Conservation (phyloP, 192 early-diverging fungal species). For the Powellomyces hirtus region DNA sequence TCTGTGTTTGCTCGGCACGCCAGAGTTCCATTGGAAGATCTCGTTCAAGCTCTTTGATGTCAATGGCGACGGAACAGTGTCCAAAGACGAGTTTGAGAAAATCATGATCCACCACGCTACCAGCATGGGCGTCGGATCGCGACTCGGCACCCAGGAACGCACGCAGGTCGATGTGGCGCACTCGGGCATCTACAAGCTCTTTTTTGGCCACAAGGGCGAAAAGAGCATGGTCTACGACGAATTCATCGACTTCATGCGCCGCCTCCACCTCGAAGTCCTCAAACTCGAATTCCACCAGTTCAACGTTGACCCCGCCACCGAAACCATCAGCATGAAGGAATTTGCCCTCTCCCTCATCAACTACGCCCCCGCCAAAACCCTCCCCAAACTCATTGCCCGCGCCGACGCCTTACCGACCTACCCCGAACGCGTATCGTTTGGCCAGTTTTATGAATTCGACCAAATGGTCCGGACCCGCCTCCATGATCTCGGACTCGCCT, state of each 20-base stretch:
- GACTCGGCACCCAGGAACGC: slow-evolving; percentile 10
- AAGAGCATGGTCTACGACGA: slow-evolving; percentile 29
- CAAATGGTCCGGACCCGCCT: slow-evolving; percentile 30
- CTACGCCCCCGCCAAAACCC: slow-evolving; percentile 20
- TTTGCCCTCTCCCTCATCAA: slow-evolving; percentile 26
- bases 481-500: slow-evolving; percentile 37
- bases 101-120: slow-evolving; percentile 34
- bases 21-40: slow-evolving; percentile 36
- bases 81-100: slow-evolving; percentile 37
- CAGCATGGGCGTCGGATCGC: not conserved
- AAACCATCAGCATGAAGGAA: slow-evolving; percentile 31
- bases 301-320: slow-evolving; percentile 15
- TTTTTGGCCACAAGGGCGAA: slow-evolving; percentile 39
- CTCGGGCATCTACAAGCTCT: slow-evolving; percentile 25
- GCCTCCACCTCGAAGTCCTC: slow-evolving; percentile 34
- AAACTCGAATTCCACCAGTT: slow-evolving; percentile 43
- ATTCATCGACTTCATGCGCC: slow-evolving; percentile 39
- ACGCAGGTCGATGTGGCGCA: slow-evolving; percentile 14
- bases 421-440: slow-evolving; percentile 29
- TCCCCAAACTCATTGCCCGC: slow-evolving; percentile 2
- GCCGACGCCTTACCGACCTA: slow-evolving; percentile 16
- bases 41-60: slow-evolving; percentile 38
- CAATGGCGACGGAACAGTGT: slow-evolving; percentile 37
- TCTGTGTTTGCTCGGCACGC: slow-evolving; percentile 36
- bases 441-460: slow-evolving; percentile 37